Evolutionary conservation across 116 monocot species (phyloP), one percentile per base, ranked within the genome.

Genomic region (Iris pallida): DNA sequence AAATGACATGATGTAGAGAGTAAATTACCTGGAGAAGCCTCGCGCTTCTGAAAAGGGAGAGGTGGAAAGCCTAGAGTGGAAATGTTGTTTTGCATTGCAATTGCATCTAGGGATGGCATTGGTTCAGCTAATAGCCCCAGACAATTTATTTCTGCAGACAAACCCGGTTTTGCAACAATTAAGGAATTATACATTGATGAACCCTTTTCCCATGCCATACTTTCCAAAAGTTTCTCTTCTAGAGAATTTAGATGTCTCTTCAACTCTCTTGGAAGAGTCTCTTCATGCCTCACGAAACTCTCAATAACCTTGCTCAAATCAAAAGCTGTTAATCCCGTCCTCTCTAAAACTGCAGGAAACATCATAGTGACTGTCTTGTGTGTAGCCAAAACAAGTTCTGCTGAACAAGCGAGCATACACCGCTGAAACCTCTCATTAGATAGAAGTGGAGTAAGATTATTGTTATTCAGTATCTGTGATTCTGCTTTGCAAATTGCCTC

Each of bases 301-400:
- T 98, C 98, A 61, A 98, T 98, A 9, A 98, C 88, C 68, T 90
- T 98, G 78, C 90, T 93, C 80, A 98, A 75, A 81, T 98, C 98
- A 88, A 98, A 98, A 45, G 98, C 87, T 18, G 98, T 98, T 58
- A 98, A 81, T 53, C 98, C 98, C 57, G 93, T 83, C 70, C 78
- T 86, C 65, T 93, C 90, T 71, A 98, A 68, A 57, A 90, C 89
- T 63, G 81, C 88, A 69, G 90, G 93, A 90, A 98, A 93, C 83
- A 93, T 93, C 83, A 93, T 90, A 16, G 82, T 83, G 16, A 93
- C 83, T 8, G 98, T 88, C 56, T 90, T 98, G 63, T 98, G 98
- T 6, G 98, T 93, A 45, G 98, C 93, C 71, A 98, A 69, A 72
- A 98, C 93, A 48, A 98, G 67, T 68, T 98, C 98, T 46, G 98